Base-by-base conservation (phyloP, 805 yeast genomes). In the Pichia exigua region DNA sequence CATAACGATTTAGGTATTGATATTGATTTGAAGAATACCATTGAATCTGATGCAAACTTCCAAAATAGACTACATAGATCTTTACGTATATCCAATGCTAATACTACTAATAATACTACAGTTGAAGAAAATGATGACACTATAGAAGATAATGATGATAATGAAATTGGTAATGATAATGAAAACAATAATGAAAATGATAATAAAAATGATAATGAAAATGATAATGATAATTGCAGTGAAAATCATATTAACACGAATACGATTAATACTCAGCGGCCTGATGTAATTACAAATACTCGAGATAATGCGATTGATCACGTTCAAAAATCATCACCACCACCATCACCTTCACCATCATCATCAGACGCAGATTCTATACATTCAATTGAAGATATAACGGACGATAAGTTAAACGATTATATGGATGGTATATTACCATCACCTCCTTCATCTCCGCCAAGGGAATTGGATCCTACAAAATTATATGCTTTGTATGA, bases 401-500 rank as follows among this genome's bases (percentile, higher is more conserved):
- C 44, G 7, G 41, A 50, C 20, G 68, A 67, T 18, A 72, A 67
- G 39, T 71, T 70, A 39, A 79, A 74, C 42, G 66, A 62, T 70
- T 74, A 56, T 73, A 72, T 56, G 17, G 74, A 77, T 50, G 61
- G 65, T 52, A 65, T 72, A 46, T 58, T 69, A 28, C 81, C 85
- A 13, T 80, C 86, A 42, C 87, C 89, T n/a, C 85, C 87, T 8
- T 72, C 86, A 18, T 79, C 86, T 18, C 94, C 95, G 2, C 94
- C 95, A 3, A 75, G 78, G 53, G 95, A 87, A 58, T 68, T 91
- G 50, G 90, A 87, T 63, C 95, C 95, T 8, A 85, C 78, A 47
- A 83, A 85, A 61, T 73, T 91, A 28, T 91, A 91, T 65, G 97
- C 97, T 0, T 70, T 91, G 32, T 88, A 85, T 60, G 90, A 90